phyloP scores from a whole-genome alignment of 176 grass and related monocot species.

The Juncus effusus region DNA sequence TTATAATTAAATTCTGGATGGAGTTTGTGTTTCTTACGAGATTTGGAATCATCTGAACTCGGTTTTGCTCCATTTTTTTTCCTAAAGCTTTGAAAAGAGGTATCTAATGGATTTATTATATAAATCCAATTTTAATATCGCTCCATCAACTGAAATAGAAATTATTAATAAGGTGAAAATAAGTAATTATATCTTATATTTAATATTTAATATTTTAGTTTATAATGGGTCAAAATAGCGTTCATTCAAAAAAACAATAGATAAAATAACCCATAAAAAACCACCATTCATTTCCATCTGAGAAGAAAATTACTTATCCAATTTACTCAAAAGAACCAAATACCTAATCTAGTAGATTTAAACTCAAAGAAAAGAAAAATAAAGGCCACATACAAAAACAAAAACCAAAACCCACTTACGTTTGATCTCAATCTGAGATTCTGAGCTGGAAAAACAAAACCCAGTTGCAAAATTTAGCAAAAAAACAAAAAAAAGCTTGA shows the following conservation, averaged over 20 bases:
- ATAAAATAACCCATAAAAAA: too few relatives aligned
- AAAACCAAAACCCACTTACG: background rate
- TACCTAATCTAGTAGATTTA: too few relatives aligned
- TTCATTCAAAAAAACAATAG: too few relatives aligned
- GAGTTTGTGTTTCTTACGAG: constrained; percentile 18
- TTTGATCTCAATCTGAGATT: background rate
- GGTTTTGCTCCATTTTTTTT: constrained; percentile 40
- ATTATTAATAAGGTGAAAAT: background rate
- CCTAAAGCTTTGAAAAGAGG: background rate
- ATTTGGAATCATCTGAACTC: constrained; percentile 41
- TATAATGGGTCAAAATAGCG: too few relatives aligned
- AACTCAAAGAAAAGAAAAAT: too few relatives aligned
- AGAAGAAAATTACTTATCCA: too few relatives aligned
- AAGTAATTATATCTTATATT: too few relatives aligned
- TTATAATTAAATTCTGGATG: constrained; percentile 25
- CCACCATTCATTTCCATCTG: too few relatives aligned
- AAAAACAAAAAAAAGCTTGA: constrained; percentile 5
- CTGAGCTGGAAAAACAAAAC: constrained; percentile 14
- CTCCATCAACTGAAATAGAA: constrained; percentile 20
- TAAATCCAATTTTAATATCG: background rate
- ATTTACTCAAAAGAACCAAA: too few relatives aligned
- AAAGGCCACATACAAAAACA: background rate
- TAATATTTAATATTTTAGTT: too few relatives aligned
- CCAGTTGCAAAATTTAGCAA: constrained; percentile 26
- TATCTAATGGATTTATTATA: constrained; percentile 3